A percentile compares a stretch with the other conserved stretches of the same genome.
These are phyloP conservation scores for Heimioporus sp. DNA, from an alignment of 768 basidiomycete genomes.

Conservation along the genomic window DNA sequence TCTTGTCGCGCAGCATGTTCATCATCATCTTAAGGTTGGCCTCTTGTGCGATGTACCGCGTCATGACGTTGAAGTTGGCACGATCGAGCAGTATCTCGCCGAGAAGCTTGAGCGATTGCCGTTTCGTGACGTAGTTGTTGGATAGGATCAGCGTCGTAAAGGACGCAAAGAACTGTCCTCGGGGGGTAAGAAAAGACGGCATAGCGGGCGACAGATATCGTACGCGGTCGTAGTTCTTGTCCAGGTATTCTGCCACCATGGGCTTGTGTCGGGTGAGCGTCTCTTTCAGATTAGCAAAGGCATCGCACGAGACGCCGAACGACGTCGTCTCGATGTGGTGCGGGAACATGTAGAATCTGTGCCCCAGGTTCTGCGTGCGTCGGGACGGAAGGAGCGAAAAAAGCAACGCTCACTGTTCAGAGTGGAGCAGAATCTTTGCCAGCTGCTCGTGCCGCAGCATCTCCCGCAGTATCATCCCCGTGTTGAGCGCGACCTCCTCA, in stretches of 20 bases:
- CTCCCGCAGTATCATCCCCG: constrained; percentile 96
- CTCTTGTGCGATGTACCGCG: constrained; percentile 92
- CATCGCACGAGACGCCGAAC: constrained; percentile 97
- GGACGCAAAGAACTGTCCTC: constrained; percentile 84
- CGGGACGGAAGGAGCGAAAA: too few species aligned
- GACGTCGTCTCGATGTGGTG: constrained; percentile 97
- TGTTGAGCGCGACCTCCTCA: constrained; percentile 94
- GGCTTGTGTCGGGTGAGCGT: constrained; percentile 95
- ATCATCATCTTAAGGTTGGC: constrained; percentile 99
- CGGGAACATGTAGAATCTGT: constrained; percentile 93
- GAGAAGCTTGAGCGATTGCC: constrained; percentile 95
- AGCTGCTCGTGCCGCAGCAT: constrained; percentile 94
- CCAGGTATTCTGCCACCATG: constrained; percentile 96
- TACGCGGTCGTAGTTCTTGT: constrained; percentile 95
- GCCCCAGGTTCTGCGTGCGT: constrained; percentile 1
- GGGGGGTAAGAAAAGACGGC: background rate
- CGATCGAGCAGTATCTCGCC: constrained; percentile 98
- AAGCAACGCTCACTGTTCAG: constrained; percentile 76
- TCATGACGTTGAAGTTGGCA: constrained; percentile 99
- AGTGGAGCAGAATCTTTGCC: constrained; percentile 85
- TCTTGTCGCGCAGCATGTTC: constrained; percentile 97
- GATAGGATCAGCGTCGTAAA: constrained; percentile 93
- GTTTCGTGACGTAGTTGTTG: constrained; percentile 98
- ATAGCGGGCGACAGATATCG: constrained; percentile 25
- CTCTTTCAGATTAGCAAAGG: constrained; percentile 97